These are phyloP conservation scores for Plasmodium vinckei DNA, from an alignment of 169 alveolate species.

Conservation along the genomic window DNA sequence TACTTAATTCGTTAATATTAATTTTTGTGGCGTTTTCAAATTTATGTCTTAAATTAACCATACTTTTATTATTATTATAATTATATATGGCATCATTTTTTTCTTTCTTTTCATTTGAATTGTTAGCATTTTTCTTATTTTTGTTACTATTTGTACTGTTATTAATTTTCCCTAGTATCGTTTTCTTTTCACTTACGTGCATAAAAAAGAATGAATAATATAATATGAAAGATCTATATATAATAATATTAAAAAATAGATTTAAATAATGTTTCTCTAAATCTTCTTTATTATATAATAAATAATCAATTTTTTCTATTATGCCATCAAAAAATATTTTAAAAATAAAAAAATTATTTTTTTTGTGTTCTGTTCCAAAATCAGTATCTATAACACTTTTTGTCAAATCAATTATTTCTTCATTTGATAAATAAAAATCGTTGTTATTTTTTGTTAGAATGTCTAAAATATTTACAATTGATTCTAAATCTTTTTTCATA, in stretches of 20 bases:
- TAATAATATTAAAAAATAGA: slow-evolving; percentile 55
- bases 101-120: not conserved
- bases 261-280: slow-evolving; percentile 62
- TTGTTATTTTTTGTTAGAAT: not conserved
- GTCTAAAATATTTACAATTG: slow-evolving; percentile 40
- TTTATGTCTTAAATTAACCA: slow-evolving; percentile 12
- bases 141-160: not conserved
- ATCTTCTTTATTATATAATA: slow-evolving; percentile 72
- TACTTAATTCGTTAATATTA: slow-evolving; percentile 29
- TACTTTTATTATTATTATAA: slow-evolving; percentile 22
- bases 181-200: slow-evolving; percentile 17
- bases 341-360: slow-evolving; percentile 54
- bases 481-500: slow-evolving; percentile 33
- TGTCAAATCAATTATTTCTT: slow-evolving; percentile 54
- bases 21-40: slow-evolving; percentile 20
- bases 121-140: not conserved
- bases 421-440: slow-evolving; percentile 55
- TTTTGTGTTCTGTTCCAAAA: slow-evolving; percentile 4
- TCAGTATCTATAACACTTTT: slow-evolving; percentile 29
- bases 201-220: slow-evolving; percentile 52
- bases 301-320: slow-evolving; percentile 55
- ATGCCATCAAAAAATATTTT: slow-evolving; percentile 60
- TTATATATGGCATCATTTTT: not conserved
- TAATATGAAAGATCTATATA: slow-evolving; percentile 52
- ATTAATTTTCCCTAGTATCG: slow-evolving; percentile 9